These are phyloP conservation scores for Aspergillus sp. DNA, from an alignment of 2,329 filamentous ascomycete species.

Conservation along the genomic window DNA sequence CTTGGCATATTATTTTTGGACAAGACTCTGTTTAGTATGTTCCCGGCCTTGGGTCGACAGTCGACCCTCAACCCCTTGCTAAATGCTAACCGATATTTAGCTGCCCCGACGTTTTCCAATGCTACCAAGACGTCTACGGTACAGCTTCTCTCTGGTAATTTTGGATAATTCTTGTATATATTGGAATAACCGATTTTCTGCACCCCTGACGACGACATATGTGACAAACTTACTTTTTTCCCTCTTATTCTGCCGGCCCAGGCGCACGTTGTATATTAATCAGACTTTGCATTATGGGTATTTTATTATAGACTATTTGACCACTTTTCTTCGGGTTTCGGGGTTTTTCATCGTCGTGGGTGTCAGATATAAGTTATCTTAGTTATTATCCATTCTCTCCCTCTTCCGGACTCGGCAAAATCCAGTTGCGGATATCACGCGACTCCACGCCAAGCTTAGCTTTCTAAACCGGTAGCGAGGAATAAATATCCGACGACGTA, in stretches of 20 bases:
- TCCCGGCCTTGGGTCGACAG: not conserved
- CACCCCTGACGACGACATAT: conserved; percentile 11
- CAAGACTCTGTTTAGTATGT: conserved; percentile 22
- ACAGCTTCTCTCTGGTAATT: conserved; percentile 24
- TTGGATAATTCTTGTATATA: conserved; percentile 24
- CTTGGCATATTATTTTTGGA: conserved; percentile 53
- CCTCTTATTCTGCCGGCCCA: conserved; percentile 8
- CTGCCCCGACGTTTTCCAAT: conserved; percentile 58
- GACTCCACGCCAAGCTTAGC: no score
- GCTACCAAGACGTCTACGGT: conserved; percentile 65
- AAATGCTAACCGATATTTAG: conserved; percentile 36
- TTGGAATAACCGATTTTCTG: conserved; percentile 12
- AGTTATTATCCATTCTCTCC: no score
- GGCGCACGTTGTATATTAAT: conserved; percentile 12
- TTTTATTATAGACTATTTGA: conserved; percentile 1
- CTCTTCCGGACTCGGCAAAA: no score
- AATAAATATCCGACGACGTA: no score
- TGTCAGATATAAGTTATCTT: no score
- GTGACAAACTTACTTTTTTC: conserved; percentile 1
- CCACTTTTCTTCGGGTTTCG: not conserved
- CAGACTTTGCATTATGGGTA: not conserved
- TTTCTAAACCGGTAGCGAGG: no score
- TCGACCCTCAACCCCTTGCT: not conserved
- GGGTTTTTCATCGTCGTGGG: not conserved
- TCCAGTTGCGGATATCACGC: no score